Conservation (phyloP, 768 basidiomycete genomes). For the Amanita exitialis region DNA sequence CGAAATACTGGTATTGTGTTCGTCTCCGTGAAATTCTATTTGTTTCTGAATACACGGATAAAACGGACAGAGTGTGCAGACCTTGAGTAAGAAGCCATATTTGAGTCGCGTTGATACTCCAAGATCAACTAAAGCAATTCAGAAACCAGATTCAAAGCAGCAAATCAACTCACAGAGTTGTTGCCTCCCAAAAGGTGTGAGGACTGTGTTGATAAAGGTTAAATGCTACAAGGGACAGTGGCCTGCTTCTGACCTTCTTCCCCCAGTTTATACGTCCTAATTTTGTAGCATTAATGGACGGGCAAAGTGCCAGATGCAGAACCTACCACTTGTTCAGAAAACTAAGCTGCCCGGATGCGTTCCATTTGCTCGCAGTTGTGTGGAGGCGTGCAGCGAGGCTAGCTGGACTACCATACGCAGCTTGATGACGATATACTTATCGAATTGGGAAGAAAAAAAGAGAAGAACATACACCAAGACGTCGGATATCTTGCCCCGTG, state of each 20-base stretch:
- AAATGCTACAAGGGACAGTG: not conserved
- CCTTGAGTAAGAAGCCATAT: slow-evolving; percentile 71
- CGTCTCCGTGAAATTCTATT: slow-evolving; percentile 46
- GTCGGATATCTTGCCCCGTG: slow-evolving; percentile 76
- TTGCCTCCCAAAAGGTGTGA: slow-evolving; percentile 87
- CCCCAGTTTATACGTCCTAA: slow-evolving; percentile 84
- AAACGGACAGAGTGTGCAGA: slow-evolving; percentile 10
- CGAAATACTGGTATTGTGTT: slow-evolving; percentile 69
- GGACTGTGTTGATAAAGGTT: slow-evolving; percentile 30
- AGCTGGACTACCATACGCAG: slow-evolving; percentile 51
- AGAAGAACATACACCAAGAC: slow-evolving; percentile 38
- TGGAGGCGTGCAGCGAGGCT: slow-evolving; percentile 48
- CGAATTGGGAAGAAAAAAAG: not conserved
- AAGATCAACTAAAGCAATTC: slow-evolving; percentile 38
- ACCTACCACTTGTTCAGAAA: slow-evolving; percentile 81
- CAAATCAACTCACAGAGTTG: slow-evolving; percentile 55
- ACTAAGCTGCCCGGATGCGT: slow-evolving; percentile 48
- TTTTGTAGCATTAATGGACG: not conserved
- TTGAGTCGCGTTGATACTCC: slow-evolving; percentile 65
- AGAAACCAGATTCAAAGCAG: not conserved
- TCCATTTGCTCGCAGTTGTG: slow-evolving; percentile 46
- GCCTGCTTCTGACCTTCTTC: slow-evolving; percentile 50
- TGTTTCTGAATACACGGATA: not conserved
- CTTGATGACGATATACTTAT: slow-evolving; percentile 20
- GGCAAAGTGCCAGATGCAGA: slow-evolving; percentile 2